phyloP scores from a whole-genome alignment of 2,329 filamentous ascomycete species.

The Beauveria varroae region DNA sequence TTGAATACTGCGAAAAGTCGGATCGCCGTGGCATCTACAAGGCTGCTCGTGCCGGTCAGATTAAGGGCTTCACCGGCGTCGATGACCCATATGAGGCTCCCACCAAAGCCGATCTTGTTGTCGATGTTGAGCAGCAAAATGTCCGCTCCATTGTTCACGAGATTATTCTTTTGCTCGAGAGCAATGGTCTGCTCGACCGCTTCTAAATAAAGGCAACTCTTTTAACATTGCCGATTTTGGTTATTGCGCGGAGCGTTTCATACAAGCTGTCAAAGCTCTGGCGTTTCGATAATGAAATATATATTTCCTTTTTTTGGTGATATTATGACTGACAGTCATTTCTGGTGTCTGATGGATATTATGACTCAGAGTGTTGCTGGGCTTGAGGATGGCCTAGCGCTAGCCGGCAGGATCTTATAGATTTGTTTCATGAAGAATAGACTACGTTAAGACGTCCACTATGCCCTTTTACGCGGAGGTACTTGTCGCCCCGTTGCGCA shows the following conservation, averaged over 20 bases:
- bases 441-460: not conserved
- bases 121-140: slow-evolving; percentile 78
- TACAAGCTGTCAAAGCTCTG: not conserved
- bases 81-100: slow-evolving; percentile 94
- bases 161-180: slow-evolving; percentile 89
- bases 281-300: not conserved
- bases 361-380: not conserved
- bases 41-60: slow-evolving; percentile 76
- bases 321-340: not conserved
- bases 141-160: slow-evolving; percentile 94
- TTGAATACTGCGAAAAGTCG: slow-evolving; percentile 91
- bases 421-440: not conserved
- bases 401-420: not conserved
- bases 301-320: slow-evolving; percentile 1
- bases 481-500: not conserved
- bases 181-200: slow-evolving; percentile 75
- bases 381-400: not conserved
- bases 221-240: not conserved
- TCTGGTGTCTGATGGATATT: not conserved
- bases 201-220: slow-evolving; percentile 28
- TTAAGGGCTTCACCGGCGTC: slow-evolving; percentile 97
- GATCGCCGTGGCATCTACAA: slow-evolving; percentile 89
- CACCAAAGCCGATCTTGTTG: slow-evolving; percentile 70
- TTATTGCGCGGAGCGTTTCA: not conserved
- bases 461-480: not conserved